These are phyloP conservation scores for Entomortierella chlamydospora DNA, from an alignment of 192 early-diverging fungal genomes.

Conservation along the genomic window DNA sequence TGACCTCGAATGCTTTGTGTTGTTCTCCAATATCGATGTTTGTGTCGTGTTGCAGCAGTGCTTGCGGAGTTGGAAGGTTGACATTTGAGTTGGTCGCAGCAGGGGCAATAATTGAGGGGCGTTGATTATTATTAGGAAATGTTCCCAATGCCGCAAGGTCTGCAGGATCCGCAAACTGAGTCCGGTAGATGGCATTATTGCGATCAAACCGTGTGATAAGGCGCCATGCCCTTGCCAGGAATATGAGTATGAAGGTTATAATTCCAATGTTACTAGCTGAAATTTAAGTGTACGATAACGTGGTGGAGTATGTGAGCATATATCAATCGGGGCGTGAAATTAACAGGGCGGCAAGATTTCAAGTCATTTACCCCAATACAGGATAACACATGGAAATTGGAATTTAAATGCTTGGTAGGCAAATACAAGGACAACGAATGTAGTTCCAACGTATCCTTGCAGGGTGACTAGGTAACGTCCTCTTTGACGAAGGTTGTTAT, in stretches of 20 bases:
- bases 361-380: slow-evolving; percentile 21
- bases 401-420: slow-evolving; percentile 28
- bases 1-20: slow-evolving; percentile 20
- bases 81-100: too few relatives aligned
- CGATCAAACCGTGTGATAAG: slow-evolving; percentile 41
- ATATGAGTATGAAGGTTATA: slow-evolving; percentile 30
- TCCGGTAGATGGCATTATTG: slow-evolving; percentile 38
- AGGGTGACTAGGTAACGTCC: slow-evolving; percentile 41
- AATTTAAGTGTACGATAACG: background rate
- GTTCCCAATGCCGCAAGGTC: slow-evolving; percentile 18
- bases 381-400: slow-evolving; percentile 21
- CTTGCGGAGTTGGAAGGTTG: too few relatives aligned
- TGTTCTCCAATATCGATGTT: background rate
- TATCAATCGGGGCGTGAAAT: background rate
- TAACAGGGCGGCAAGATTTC: background rate
- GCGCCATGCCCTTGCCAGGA: slow-evolving; percentile 34
- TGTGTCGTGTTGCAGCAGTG: background rate
- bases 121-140: background rate
- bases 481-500: slow-evolving; percentile 48
- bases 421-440: slow-evolving; percentile 15
- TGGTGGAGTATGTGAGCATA: background rate
- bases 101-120: too few relatives aligned
- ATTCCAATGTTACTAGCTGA: slow-evolving; percentile 13
- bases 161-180: slow-evolving; percentile 37
- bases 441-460: slow-evolving; percentile 29